A percentile compares a stretch with the other conserved stretches of the same genome.
phyloP scores from a whole-genome alignment of 495 filamentous ascomycete species.

The Lichenothelia convexa region DNA sequence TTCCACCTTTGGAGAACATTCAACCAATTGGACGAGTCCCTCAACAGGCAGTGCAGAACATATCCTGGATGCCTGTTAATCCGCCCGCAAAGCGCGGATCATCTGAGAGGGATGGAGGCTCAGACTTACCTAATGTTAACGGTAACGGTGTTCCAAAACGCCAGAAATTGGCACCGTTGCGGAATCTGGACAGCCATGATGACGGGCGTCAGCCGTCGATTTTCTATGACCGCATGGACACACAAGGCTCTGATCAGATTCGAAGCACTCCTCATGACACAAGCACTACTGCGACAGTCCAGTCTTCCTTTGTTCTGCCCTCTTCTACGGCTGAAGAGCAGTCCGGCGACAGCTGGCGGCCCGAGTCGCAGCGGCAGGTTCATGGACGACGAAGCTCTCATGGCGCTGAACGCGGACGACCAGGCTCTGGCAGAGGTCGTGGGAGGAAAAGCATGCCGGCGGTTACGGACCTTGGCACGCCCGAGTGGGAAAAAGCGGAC shows the following conservation, averaged over 20 bases:
- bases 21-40: conserved; percentile 1
- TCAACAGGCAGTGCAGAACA: background rate
- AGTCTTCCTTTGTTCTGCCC: conserved; percentile 11
- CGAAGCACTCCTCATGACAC: conserved; percentile 4
- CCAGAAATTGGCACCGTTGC: conserved; percentile 18
- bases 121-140: conserved; percentile 4
- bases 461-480: conserved; percentile 12
- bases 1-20: conserved; percentile 4
- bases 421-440: conserved; percentile 2
- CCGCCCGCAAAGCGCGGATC: conserved; percentile 10
- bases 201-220: conserved; percentile 3
- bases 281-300: background rate
- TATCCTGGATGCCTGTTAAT: conserved; percentile 17
- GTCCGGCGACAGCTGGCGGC: conserved; percentile 19
- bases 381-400: conserved; percentile 8
- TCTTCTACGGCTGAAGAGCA: conserved; percentile 8
- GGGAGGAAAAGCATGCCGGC: conserved; percentile 10
- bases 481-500: conserved; percentile 19
- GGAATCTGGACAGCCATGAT: conserved; percentile 8
- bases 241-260: no score
- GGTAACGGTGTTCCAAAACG: conserved; percentile 19
- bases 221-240: conserved; percentile 12
- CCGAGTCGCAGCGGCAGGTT: conserved; percentile 16
- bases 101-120: conserved; percentile 5
- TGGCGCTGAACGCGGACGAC: no score